Evolutionary conservation across 2,329 filamentous ascomycete genomes (phyloP).

Genomic region (Rosellinia necatrix): DNA sequence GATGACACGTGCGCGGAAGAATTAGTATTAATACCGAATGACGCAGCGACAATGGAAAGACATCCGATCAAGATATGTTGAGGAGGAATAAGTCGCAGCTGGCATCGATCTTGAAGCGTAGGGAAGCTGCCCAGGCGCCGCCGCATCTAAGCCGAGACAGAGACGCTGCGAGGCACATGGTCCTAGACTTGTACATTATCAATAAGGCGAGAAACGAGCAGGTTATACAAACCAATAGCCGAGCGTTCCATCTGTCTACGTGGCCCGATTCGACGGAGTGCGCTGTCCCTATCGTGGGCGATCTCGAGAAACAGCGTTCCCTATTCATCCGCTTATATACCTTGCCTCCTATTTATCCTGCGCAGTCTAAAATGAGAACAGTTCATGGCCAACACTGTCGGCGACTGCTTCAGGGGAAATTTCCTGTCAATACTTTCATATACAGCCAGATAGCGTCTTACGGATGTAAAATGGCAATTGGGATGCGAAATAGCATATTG

Average conservation of each 20-base stretch:
- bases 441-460: neutral
- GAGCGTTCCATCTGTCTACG: constrained; percentile 15
- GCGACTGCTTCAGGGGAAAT: no score
- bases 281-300: no score
- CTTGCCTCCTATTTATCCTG: no score
- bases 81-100: constrained; percentile 52
- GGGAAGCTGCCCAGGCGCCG: neutral
- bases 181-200: constrained; percentile 29
- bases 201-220: constrained; percentile 19
- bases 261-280: neutral
- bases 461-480: neutral
- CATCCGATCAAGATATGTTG: constrained; percentile 87
- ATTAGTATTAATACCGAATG: constrained; percentile 39
- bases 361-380: no score
- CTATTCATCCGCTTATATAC: no score
- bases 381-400: no score
- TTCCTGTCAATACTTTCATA: neutral
- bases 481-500: neutral
- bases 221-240: constrained; percentile 11
- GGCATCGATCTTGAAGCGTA: constrained; percentile 1
- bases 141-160: neutral
- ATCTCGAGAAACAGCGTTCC: no score
- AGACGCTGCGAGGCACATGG: constrained; percentile 7
- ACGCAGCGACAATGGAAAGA: constrained; percentile 98
- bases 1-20: neutral